Evolutionary conservation across 495 filamentous ascomycete genomes (phyloP).

Genomic region (Aspergillus taichungensis): DNA sequence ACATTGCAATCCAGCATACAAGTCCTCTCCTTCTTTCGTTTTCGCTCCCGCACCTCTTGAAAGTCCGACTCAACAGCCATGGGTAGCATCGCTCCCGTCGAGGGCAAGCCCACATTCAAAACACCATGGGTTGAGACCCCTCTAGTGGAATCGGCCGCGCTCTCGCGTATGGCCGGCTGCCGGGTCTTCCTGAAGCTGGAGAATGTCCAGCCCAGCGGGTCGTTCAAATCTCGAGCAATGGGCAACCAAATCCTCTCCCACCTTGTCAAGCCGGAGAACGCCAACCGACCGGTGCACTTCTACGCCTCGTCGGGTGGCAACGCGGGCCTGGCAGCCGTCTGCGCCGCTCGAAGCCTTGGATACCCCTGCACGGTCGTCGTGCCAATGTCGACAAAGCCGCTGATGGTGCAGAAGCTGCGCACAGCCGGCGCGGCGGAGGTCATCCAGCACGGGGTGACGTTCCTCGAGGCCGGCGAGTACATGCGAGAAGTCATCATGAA

Average conservation of each 20-base stretch:
- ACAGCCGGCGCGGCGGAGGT: slow-evolving; percentile 61
- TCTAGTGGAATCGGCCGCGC: slow-evolving; percentile 53
- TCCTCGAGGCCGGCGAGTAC: slow-evolving; percentile 69
- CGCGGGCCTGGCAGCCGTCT: slow-evolving; percentile 83
- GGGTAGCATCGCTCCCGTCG: slow-evolving; percentile 21
- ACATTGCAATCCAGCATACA: background rate
- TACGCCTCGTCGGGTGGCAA: slow-evolving; percentile 86
- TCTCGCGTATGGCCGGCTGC: slow-evolving; percentile 67
- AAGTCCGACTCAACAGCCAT: slow-evolving; percentile 9
- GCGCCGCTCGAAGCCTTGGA: slow-evolving; percentile 60
- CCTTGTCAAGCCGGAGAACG: slow-evolving; percentile 35
- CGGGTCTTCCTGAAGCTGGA: slow-evolving; percentile 89
- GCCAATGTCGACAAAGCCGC: slow-evolving; percentile 52
- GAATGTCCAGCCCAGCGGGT: slow-evolving; percentile 83
- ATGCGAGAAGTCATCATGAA: slow-evolving; percentile 55
- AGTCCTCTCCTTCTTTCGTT: slow-evolving; percentile 1
- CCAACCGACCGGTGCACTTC: slow-evolving; percentile 54
- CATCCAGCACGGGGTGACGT: slow-evolving; percentile 60
- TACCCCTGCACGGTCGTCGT: slow-evolving; percentile 76
- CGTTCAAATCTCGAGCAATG: slow-evolving; percentile 90
- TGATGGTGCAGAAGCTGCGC: slow-evolving; percentile 68
- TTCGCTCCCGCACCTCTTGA: background rate
- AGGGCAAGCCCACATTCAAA: slow-evolving; percentile 16
- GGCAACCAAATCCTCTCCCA: slow-evolving; percentile 66
- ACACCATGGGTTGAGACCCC: slow-evolving; percentile 67